A percentile compares a stretch with the other conserved stretches of the same genome.
Evolutionary conservation across 208 protist species (phyloP).

Genomic region (Trypanosomatidae sp.): DNA sequence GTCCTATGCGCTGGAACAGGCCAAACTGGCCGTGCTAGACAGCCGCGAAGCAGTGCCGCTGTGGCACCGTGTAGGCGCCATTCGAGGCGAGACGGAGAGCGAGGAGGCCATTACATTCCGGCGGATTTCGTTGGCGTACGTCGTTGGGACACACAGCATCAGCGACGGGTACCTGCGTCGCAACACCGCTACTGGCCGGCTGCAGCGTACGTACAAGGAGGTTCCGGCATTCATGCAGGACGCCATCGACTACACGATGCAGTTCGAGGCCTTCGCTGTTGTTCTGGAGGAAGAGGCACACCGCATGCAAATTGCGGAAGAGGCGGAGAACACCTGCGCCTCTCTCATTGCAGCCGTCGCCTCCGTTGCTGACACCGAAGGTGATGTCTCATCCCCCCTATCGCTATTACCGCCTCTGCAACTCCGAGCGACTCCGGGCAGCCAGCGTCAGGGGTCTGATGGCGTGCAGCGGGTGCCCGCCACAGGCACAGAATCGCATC

Average conservation of each 20-base stretch:
- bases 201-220: slow-evolving; percentile 6
- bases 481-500: not conserved
- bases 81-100: slow-evolving; percentile 65
- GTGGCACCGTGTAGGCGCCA: slow-evolving; percentile 50
- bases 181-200: slow-evolving; percentile 26
- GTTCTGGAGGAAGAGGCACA: slow-evolving; percentile 54
- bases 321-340: slow-evolving; percentile 3
- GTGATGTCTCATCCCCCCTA: not conserved
- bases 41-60: slow-evolving; percentile 55
- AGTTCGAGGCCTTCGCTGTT: slow-evolving; percentile 43
- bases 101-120: slow-evolving; percentile 68
- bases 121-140: slow-evolving; percentile 44
- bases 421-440: not conserved
- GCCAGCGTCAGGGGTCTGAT: not conserved
- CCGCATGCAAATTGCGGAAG: slow-evolving; percentile 66
- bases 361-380: not conserved
- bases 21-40: slow-evolving; percentile 26
- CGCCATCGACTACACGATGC: slow-evolving; percentile 48
- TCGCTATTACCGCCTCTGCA: not conserved
- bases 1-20: slow-evolving; percentile 4
- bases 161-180: slow-evolving; percentile 24
- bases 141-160: slow-evolving; percentile 51
- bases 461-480: not conserved
- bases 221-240: slow-evolving; percentile 37
- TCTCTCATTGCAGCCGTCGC: not conserved